phyloP scores from a whole-genome alignment of 169 alveolate species.

The Plasmodium billcollinsi region DNA sequence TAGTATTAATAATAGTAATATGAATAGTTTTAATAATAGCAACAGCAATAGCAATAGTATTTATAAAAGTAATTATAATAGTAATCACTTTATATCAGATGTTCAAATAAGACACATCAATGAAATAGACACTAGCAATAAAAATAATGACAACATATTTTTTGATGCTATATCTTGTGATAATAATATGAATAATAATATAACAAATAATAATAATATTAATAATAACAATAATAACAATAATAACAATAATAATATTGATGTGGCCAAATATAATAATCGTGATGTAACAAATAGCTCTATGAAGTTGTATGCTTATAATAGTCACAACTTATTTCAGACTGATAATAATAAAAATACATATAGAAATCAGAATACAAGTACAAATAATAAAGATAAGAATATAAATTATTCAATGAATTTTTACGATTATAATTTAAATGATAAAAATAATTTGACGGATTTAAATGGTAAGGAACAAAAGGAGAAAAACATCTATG shows the following conservation, averaged over 20 bases:
- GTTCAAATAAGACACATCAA: no score
- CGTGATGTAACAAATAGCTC: not conserved
- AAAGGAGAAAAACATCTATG: conserved; percentile 10
- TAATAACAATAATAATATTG: no score
- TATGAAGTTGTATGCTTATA: conserved; percentile 1
- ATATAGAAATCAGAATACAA: not conserved
- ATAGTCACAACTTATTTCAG: conserved; percentile 1
- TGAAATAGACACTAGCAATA: not conserved
- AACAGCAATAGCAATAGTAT: no score
- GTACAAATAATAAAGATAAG: not conserved
- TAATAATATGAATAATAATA: no score
- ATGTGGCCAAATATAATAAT: no score
- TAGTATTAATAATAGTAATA: no score
- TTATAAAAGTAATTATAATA: no score
- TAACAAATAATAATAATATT: no score
- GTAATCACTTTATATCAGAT: no score
- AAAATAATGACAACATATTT: conserved; percentile 39
- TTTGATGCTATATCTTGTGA: conserved; percentile 55
- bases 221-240: no score
- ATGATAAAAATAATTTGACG: conserved; percentile 1
- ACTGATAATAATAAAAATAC: not conserved
- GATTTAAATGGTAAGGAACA: conserved; percentile 15
- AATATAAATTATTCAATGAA: not conserved
- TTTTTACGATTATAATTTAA: conserved; percentile 1
- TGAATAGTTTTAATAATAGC: no score